These are phyloP conservation scores for Nakaseomyces sp. DNA, from an alignment of 1,139 yeast genomes.

Conservation along the genomic window DNA sequence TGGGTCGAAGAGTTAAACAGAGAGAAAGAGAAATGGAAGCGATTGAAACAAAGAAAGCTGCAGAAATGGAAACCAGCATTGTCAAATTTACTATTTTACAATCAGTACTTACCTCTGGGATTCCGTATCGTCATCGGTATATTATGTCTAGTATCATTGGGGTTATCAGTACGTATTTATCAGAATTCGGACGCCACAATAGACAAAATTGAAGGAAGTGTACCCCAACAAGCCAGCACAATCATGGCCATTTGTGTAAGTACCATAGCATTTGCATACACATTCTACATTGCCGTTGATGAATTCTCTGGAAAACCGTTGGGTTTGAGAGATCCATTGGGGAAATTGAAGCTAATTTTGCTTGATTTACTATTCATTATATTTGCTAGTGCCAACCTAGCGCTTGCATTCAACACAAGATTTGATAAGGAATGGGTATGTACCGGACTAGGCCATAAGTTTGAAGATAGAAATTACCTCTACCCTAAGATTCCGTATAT, in stretches of 20 bases:
- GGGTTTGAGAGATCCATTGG: conserved; percentile 63
- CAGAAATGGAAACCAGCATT: conserved; percentile 59
- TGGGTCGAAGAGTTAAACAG: conserved; percentile 22
- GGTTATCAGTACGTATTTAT: conserved; percentile 57
- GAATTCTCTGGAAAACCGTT: conserved; percentile 88
- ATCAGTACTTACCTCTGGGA: conserved; percentile 73
- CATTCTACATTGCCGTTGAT: conserved; percentile 76
- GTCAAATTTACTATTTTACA: conserved; percentile 52
- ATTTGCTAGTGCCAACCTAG: conserved; percentile 83
- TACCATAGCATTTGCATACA: conserved; percentile 65
- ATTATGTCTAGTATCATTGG: conserved; percentile 55
- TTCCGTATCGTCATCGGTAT: conserved; percentile 61
- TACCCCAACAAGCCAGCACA: conserved; percentile 79
- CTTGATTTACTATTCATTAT: conserved; percentile 80
- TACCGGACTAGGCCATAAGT: conserved; percentile 23
- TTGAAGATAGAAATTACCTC: conserved; percentile 9
- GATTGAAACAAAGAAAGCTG: conserved; percentile 42
- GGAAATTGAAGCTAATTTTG: conserved; percentile 67
- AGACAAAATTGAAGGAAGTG: conserved; percentile 30
- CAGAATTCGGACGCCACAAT: conserved; percentile 34
- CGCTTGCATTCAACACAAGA: conserved; percentile 76
- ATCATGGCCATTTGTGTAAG: conserved; percentile 88
- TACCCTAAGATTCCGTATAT: conserved; percentile 36
- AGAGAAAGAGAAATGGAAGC: conserved; percentile 27
- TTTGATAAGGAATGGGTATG: conserved; percentile 84